Evolutionary conservation across 768 basidiomycete genomes (phyloP).

Genomic region (Cystobasidium ongulense): DNA sequence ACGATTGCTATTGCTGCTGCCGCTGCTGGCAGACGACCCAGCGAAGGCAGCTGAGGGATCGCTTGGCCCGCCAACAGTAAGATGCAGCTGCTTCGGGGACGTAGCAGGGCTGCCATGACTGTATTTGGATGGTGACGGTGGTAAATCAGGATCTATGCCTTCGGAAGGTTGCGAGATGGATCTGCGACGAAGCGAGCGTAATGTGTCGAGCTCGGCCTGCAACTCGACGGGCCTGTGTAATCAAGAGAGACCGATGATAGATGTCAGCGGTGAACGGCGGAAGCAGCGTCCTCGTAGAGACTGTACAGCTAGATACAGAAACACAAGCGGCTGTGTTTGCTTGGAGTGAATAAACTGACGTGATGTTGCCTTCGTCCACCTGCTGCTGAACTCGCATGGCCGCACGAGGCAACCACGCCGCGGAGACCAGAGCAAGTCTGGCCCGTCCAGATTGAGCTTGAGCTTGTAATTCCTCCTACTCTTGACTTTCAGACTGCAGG

Average conservation of each 20-base stretch:
- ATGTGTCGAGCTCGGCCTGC: conserved; percentile 33
- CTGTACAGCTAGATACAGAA: background rate
- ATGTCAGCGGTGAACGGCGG: background rate
- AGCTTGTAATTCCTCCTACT: no score
- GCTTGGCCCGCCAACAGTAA: background rate
- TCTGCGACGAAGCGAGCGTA: conserved; percentile 35
- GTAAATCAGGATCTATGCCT: conserved; percentile 40
- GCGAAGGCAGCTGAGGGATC: conserved; percentile 13
- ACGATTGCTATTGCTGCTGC: conserved; percentile 22
- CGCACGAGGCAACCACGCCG: background rate
- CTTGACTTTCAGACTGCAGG: no score
- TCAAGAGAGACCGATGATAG: background rate
- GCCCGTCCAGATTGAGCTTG: background rate
- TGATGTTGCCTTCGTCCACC: background rate
- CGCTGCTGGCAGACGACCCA: conserved; percentile 22
- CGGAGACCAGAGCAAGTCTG: background rate
- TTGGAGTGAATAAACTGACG: background rate
- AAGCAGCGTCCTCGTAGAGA: background rate
- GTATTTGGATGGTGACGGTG: conserved; percentile 38
- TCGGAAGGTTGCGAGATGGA: conserved; percentile 39
- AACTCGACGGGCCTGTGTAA: conserved; percentile 30
- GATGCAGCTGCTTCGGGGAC: conserved; percentile 25
- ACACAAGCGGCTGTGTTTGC: background rate
- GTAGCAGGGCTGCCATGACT: conserved; percentile 24
- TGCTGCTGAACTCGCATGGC: background rate